A percentile compares a stretch with the other conserved stretches of the same genome.
These are phyloP conservation scores for Paecilomyces niveus DNA, from an alignment of 2,329 filamentous ascomycete species.

Conservation along the genomic window DNA sequence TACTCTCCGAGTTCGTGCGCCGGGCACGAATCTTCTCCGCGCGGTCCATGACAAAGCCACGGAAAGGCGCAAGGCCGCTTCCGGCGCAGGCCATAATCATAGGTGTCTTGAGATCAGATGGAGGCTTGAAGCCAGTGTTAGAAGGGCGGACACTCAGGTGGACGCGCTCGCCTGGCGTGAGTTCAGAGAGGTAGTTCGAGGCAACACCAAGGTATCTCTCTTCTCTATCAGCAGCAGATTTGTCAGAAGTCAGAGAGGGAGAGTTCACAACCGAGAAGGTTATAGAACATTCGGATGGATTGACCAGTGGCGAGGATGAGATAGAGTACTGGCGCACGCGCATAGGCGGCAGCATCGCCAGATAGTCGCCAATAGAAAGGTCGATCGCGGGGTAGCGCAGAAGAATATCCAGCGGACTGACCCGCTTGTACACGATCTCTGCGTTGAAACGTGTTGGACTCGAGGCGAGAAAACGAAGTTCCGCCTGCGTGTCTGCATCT, in stretches of 20 bases:
- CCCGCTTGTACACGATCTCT: conserved; percentile 49
- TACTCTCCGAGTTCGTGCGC: conserved; percentile 7
- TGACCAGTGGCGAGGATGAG: conserved; percentile 62
- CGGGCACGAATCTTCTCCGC: conserved; percentile 30
- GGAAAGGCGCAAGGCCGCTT: conserved; percentile 56
- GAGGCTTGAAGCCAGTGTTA: conserved; percentile 29
- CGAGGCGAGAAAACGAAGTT: conserved; percentile 22
- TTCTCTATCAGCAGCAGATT: conserved; percentile 31
- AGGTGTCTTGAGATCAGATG: conserved; percentile 23
- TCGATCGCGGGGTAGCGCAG: conserved; percentile 54
- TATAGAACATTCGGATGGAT: conserved; percentile 52
- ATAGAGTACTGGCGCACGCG: conserved; percentile 74
- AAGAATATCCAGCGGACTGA: conserved; percentile 57
- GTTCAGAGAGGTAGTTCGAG: conserved; percentile 52
- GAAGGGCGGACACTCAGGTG: conserved; percentile 30
- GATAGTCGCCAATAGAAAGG: conserved; percentile 59
- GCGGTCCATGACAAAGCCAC: conserved; percentile 57
- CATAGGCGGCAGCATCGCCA: conserved; percentile 69
- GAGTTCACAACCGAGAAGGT: conserved; percentile 61
- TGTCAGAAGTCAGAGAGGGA: conserved; percentile 35
- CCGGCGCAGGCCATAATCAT: conserved; percentile 35
- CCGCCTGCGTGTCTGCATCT: conserved; percentile 42
- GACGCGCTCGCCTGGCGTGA: conserved; percentile 22
- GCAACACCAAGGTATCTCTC: conserved; percentile 53
- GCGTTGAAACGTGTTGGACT: conserved; percentile 36